phyloP scores from a whole-genome alignment of 176 grass and related monocot species.

The Carex myosuroides region DNA sequence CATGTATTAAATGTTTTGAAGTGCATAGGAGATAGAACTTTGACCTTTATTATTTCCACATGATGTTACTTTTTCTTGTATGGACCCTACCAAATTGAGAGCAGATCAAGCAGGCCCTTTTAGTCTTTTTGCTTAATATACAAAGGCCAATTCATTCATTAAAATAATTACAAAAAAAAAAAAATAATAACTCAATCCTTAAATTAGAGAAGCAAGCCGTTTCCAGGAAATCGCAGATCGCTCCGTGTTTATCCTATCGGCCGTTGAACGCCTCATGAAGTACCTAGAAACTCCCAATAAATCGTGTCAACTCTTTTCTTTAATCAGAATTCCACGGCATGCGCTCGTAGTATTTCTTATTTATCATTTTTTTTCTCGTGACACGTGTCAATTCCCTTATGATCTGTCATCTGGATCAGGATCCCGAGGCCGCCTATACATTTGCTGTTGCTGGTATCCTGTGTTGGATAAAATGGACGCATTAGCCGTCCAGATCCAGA shows the following conservation, averaged over 20 bases:
- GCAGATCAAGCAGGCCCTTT: too few relatives aligned
- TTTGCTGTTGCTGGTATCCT: background rate
- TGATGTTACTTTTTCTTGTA: too few relatives aligned
- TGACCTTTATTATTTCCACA: too few relatives aligned
- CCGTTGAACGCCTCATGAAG: background rate
- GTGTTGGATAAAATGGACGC: background rate
- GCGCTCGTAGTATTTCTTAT: background rate
- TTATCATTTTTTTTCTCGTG: background rate
- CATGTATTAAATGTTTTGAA: too few relatives aligned
- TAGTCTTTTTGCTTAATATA: background rate
- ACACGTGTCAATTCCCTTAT: background rate
- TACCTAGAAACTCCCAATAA: background rate
- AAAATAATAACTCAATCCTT: background rate
- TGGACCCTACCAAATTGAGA: too few relatives aligned
- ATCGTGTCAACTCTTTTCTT: background rate
- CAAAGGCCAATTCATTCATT: background rate
- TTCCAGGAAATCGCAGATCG: background rate
- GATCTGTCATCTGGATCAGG: background rate
- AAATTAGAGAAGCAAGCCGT: background rate
- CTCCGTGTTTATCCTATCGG: background rate
- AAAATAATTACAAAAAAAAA: background rate
- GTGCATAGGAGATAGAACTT: too few relatives aligned
- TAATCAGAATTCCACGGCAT: background rate
- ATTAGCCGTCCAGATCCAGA: background rate
- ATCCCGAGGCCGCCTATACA: background rate